These are phyloP conservation scores for Rhynchospora breviuscula DNA, from an alignment of 176 grass and related monocot species.

Conservation along the genomic window DNA sequence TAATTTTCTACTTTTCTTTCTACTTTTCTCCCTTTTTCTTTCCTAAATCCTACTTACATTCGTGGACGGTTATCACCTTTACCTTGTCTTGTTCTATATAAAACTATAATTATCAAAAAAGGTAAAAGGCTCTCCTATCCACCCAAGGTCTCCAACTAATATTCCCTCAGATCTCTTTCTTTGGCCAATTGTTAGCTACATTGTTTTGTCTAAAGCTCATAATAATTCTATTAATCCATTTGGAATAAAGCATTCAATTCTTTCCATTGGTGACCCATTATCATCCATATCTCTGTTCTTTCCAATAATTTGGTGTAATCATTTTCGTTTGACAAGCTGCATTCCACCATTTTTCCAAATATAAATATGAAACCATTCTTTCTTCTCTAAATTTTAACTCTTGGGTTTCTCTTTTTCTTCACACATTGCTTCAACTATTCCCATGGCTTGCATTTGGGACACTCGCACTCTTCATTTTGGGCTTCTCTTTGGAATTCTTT, in stretches of 20 bases:
- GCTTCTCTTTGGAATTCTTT: slow-evolving; percentile 42
- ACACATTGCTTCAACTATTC: background rate
- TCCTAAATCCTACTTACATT: background rate
- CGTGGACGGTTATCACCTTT: slow-evolving; percentile 10
- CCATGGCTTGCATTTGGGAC: slow-evolving; percentile 1
- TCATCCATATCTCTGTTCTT: background rate
- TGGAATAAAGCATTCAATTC: background rate
- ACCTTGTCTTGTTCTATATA: slow-evolving; percentile 14
- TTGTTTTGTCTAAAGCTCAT: background rate
- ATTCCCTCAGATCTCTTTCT: slow-evolving; percentile 23
- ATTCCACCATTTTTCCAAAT: slow-evolving; percentile 1
- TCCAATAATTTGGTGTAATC: background rate
- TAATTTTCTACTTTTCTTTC: background rate
- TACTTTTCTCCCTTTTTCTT: background rate
- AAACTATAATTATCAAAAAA: background rate
- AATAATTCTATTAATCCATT: background rate
- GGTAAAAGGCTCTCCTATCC: background rate
- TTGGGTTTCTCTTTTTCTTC: background rate
- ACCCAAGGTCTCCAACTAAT: slow-evolving; percentile 11
- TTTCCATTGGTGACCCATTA: slow-evolving; percentile 9
- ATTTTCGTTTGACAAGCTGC: background rate
- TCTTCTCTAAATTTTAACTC: slow-evolving; percentile 5
- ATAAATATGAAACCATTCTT: background rate
- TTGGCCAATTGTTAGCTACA: background rate
- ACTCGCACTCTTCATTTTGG: slow-evolving; percentile 17